phyloP scores from a whole-genome alignment of 2,329 filamentous ascomycete species.

The Aurifilum marmelostoma region DNA sequence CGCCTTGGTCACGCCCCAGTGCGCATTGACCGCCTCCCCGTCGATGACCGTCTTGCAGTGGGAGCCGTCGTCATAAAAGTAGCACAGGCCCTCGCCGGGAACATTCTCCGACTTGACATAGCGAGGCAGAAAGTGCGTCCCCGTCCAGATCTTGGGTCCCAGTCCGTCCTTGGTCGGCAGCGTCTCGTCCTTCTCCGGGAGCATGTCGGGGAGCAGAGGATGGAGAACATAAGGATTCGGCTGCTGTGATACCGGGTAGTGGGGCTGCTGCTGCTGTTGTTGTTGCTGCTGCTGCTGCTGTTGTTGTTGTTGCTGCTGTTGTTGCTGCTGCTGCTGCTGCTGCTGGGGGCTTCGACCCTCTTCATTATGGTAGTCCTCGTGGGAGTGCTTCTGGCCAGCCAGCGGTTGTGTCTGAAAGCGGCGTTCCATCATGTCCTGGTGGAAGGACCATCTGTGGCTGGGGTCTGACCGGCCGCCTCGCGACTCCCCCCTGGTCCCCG shows the following conservation, averaged over 20 bases:
- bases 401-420: slow-evolving; percentile 39
- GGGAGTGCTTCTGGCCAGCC: slow-evolving; percentile 40
- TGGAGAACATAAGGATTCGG: slow-evolving; percentile 28
- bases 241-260: slow-evolving; percentile 31
- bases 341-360: neutral
- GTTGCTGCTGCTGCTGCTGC: slow-evolving; percentile 11
- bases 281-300: slow-evolving; percentile 15
- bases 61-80: slow-evolving; percentile 83
- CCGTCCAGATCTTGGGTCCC: slow-evolving; percentile 71
- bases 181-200: slow-evolving; percentile 45
- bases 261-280: slow-evolving; percentile 30
- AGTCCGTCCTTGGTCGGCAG: slow-evolving; percentile 60
- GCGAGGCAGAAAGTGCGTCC: slow-evolving; percentile 67
- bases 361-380: slow-evolving; percentile 34
- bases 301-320: slow-evolving; percentile 23
- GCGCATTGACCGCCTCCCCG: slow-evolving; percentile 83
- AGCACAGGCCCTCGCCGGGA: slow-evolving; percentile 78
- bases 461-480: slow-evolving; percentile 42
- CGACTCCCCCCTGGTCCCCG: slow-evolving; percentile 45
- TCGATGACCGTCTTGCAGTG: slow-evolving; percentile 84
- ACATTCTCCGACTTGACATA: slow-evolving; percentile 68
- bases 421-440: slow-evolving; percentile 41
- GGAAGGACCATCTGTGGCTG: slow-evolving; percentile 42
- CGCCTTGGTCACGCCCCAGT: slow-evolving; percentile 93
- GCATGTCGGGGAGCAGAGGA: slow-evolving; percentile 31